Percentiles rank a stretch among this genome's conserved stretches.
Evolutionary conservation across 164 flowering plant species (phyloP).

Genomic region (Umbilicus rupestris): DNA sequence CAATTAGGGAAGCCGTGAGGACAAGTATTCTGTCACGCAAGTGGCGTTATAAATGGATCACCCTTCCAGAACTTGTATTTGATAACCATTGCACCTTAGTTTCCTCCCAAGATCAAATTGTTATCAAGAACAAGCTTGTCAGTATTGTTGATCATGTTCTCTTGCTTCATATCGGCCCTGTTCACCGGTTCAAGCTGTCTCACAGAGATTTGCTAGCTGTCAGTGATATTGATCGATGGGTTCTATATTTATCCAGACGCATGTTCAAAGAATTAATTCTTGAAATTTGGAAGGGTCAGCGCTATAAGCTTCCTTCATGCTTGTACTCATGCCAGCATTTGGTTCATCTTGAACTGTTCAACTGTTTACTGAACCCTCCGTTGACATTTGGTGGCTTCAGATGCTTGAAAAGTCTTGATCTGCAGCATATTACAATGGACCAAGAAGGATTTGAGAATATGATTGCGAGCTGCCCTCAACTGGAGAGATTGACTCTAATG

Average conservation of each 20-base stretch:
- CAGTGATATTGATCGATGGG: conserved; percentile 44
- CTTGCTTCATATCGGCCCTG: conserved; percentile 43
- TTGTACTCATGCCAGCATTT: conserved; percentile 33
- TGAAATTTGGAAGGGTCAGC: conserved; percentile 37
- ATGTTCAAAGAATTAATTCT: conserved; percentile 35
- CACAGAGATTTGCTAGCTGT: conserved; percentile 28
- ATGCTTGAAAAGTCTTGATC: conserved; percentile 40
- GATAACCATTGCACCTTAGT: conserved; percentile 26
- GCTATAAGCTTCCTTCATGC: conserved; percentile 39
- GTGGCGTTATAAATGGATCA: conserved; percentile 53
- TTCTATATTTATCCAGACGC: conserved; percentile 36
- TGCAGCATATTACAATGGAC: conserved; percentile 34
- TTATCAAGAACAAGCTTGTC: conserved; percentile 25
- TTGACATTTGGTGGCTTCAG: conserved; percentile 30
- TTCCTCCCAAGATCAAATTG: conserved; percentile 25
- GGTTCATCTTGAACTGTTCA: conserved; percentile 32
- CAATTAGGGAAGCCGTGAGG: conserved; percentile 49
- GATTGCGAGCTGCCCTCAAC: conserved; percentile 34
- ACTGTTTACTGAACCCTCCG: conserved; percentile 39
- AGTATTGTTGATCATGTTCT: conserved; percentile 42
- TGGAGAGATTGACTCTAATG: conserved; percentile 44
- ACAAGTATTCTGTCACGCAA: conserved; percentile 44
- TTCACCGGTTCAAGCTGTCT: conserved; percentile 39
- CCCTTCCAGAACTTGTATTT: conserved; percentile 36
- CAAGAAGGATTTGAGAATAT: conserved; percentile 33